Percentiles rank a stretch among this genome's conserved stretches.
These are phyloP conservation scores for Pulveroboletus sp. DNA, from an alignment of 768 basidiomycete genomes.

Conservation along the genomic window DNA sequence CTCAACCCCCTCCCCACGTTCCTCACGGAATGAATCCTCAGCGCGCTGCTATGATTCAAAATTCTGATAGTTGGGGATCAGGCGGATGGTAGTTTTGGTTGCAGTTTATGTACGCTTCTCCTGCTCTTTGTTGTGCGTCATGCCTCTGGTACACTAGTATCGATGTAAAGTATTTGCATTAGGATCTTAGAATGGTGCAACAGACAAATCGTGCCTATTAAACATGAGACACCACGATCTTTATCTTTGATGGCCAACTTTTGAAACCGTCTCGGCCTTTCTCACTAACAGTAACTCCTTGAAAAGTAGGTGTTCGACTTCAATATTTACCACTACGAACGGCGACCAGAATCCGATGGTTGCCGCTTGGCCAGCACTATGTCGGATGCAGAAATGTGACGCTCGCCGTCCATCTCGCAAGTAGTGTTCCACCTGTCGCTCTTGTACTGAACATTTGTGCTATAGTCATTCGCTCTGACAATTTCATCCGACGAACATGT, in stretches of 20 bases:
- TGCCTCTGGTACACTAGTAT: constrained; percentile 17
- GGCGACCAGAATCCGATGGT: background rate
- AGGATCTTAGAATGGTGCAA: constrained; percentile 17
- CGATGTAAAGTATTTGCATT: constrained; percentile 28
- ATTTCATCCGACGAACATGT: constrained; percentile 37
- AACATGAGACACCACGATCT: background rate
- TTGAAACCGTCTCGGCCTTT: background rate
- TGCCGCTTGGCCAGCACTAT: background rate
- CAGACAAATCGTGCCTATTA: constrained; percentile 5
- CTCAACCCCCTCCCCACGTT: constrained; percentile 39
- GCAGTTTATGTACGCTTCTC: constrained; percentile 14
- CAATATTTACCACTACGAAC: background rate
- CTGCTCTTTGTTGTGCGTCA: constrained; percentile 15
- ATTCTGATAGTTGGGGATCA: constrained; percentile 35
- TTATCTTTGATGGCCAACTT: background rate
- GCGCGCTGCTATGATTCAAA: constrained; percentile 63
- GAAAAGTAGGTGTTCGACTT: background rate
- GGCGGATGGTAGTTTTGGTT: constrained; percentile 28
- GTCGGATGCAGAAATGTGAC: background rate
- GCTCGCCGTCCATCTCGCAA: constrained; percentile 22
- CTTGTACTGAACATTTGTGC: constrained; percentile 27
- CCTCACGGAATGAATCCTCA: constrained; percentile 64
- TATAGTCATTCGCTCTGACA: constrained; percentile 25
- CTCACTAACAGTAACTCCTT: background rate
- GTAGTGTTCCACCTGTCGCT: constrained; percentile 34